Base-by-base conservation (phyloP, 1,284 basidiomycete genomes). In the Malassezia arunalokei region DNA sequence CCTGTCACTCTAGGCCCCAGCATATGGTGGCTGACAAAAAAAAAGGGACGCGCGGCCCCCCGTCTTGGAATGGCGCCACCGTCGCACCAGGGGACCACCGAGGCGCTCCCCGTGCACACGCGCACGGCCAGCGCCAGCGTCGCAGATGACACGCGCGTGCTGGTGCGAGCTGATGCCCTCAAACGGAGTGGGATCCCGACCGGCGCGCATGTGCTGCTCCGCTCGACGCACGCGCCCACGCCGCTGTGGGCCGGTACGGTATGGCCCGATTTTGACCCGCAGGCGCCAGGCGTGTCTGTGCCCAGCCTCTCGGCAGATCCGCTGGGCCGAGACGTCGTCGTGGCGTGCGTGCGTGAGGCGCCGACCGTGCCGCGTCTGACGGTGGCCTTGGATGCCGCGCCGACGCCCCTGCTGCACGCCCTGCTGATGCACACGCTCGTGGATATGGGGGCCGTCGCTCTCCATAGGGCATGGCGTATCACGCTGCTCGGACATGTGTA, bases 161-260 rank as follows among this genome's bases (percentile, higher is more conserved):
- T 82, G 62, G 71, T 87, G 63, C 81, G 83, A 60, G 75, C 79
- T 43, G 84, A 85, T 48, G 66, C 78, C 40, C 72, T 87, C 43
- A 85, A 83, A 65, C 68, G 76, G 28, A 71, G 78, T 30, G 85
- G 81, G 73, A 65, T 84, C 8, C 79, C 76, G 49, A 83, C 85
- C 29, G 84, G 84, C 12, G 85, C 87, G 70, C 76, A 82, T 12
- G 71, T 87, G 45, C 80, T 79, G 46, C 65, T 87, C 64, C 28
- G 28, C 5, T 20, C 31, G 8, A n/a, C 31, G 17, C 27, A 24
- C 24, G 32, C 32, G 32, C 15, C 37, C 43, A 49, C 30, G 49
- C 30, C 62, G 59, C 27, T 58, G 55, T n/a, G 53, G 62, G 55
- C 47, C 27, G 67, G 66, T 3, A 54, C 65, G 3, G 66, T 63